These are phyloP conservation scores for Kuraishia molischiana DNA, from an alignment of 805 yeast genomes.

Conservation along the genomic window DNA sequence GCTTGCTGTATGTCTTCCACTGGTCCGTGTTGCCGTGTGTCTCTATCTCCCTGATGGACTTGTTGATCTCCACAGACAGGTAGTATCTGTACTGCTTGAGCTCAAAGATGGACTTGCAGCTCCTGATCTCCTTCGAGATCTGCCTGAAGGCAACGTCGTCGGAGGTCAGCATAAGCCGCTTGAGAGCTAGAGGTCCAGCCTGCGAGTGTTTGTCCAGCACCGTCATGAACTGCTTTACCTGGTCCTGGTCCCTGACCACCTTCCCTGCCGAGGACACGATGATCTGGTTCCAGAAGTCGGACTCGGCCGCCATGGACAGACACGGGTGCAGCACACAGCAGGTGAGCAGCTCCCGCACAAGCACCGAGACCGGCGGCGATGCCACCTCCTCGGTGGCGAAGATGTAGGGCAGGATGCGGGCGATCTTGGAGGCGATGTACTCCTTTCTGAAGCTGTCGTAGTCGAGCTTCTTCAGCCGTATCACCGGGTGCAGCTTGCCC, in stretches of 20 bases:
- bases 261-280: constrained; percentile 52
- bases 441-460: constrained; percentile 32
- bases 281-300: constrained; percentile 68
- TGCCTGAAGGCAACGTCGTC: constrained; percentile 29
- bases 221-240: constrained; percentile 61
- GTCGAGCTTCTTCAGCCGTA: constrained; percentile 26
- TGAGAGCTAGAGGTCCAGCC: constrained; percentile 11
- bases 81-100: constrained; percentile 40
- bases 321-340: constrained; percentile 47
- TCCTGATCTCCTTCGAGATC: constrained; percentile 24
- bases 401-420: constrained; percentile 35
- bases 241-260: constrained; percentile 61
- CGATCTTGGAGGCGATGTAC: constrained; percentile 36
- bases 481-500: constrained; percentile 52
- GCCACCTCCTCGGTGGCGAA: constrained; percentile 34
- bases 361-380: constrained; percentile 35
- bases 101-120: constrained; percentile 25
- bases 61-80: constrained; percentile 34
- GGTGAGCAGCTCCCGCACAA: constrained; percentile 57
- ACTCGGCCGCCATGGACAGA: constrained; percentile 44
- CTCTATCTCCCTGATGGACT: constrained; percentile 23
- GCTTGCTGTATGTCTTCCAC: constrained; percentile 9
- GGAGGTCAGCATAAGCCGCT: constrained; percentile 26
- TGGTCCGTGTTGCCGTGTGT: constrained; percentile 11
- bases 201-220: constrained; percentile 58